These are phyloP conservation scores for Phoma herbarum DNA, from an alignment of 2,329 filamentous ascomycete species.

Conservation along the genomic window DNA sequence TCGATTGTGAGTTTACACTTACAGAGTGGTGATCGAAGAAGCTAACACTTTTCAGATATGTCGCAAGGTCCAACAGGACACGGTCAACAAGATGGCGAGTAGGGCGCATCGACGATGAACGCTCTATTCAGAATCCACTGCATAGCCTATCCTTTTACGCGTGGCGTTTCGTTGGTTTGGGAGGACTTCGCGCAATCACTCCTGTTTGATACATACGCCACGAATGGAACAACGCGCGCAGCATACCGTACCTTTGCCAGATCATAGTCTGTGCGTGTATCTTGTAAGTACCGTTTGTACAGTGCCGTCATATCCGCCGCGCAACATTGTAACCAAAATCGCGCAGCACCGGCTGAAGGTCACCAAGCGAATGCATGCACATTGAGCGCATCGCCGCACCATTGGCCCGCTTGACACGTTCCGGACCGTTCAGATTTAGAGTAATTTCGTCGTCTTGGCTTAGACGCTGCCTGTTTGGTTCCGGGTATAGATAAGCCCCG, in stretches of 20 bases:
- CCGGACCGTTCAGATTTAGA: conserved; percentile 3
- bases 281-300: neutral
- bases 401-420: conserved; percentile 7
- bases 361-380: neutral
- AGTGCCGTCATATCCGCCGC: neutral
- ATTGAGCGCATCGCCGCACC: neutral
- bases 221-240: neutral
- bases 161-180: neutral
- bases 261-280: neutral
- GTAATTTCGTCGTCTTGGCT: conserved; percentile 2
- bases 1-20: conserved; percentile 55
- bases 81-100: conserved; percentile 23
- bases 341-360: neutral
- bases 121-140: neutral
- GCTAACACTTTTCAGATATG: conserved; percentile 31
- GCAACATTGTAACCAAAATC: neutral
- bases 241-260: neutral
- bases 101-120: neutral
- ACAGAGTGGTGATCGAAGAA: neutral
- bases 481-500: conserved; percentile 3
- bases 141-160: conserved; percentile 2
- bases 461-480: neutral
- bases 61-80: conserved; percentile 40
- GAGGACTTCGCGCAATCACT: neutral
- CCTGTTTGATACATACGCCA: neutral